Base-by-base conservation (phyloP, 768 basidiomycete genomes). In the Boletus sp. region DNA sequence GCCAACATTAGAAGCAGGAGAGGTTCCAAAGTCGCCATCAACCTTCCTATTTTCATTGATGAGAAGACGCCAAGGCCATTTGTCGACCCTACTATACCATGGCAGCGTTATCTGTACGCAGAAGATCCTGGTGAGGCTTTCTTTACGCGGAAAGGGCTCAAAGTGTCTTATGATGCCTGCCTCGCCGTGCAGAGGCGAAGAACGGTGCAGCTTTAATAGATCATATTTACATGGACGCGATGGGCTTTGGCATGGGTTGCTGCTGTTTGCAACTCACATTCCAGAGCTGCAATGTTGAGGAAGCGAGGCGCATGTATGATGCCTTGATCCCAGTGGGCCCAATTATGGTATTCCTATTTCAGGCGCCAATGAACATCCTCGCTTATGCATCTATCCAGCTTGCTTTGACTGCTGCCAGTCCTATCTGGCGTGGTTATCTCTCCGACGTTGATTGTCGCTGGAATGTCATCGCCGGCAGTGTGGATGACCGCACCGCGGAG, bases 221-320 rank as follows among this genome's bases (percentile, higher is more conserved):
- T 70, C 95, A 98, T 72, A 92, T 99, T 60, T 98, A 98, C 71
- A 83, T 98, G 78, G 97, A 99, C 71, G 95, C 97, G 9, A 98
- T 98, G 97, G 96, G 95, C 30, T 99, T 99, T 71, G 97, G 97
- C 47, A 99, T 98, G 97, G 97, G 97, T 7, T 98, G 96, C 64
- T 96, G 93, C 67, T 98, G 97, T 73, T 79, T 99, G 50, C 97
- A 99, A 67, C 80, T 98, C 58, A 99, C 97, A 14, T 98, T 98
- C 76, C 97, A 99, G 73, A 89, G 94, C 3, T 97, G 93, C 73
- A 94, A 93, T 75, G 86, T 99, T 29, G 80, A 83, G 33, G 94
- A 99, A 70, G 94, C 97, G 11, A 81, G 93, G 67, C 80, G 91
- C 53, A 85, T 98, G 75, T 99, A 99, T 70, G 97, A 99, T 70